Conservation (phyloP, 2,329 filamentous ascomycete species). For the Cercospora citrullina region DNA sequence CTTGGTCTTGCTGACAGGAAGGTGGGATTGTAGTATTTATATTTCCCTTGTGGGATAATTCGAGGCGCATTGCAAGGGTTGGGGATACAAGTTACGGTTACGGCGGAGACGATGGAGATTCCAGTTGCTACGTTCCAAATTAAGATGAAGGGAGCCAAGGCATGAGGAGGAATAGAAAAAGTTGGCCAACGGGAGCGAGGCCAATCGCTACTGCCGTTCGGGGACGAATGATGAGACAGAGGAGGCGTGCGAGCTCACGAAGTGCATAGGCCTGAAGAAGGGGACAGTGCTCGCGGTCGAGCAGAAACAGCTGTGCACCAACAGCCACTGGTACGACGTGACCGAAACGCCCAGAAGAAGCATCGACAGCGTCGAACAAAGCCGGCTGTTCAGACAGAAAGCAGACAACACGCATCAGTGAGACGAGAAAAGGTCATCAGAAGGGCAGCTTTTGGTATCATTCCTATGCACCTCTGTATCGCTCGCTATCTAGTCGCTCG, state of each 20-base stretch:
- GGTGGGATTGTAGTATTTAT: constrained; percentile 69
- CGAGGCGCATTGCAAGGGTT: constrained; percentile 88
- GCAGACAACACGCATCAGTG: not conserved
- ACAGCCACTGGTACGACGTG: not conserved
- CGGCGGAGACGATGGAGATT: constrained; percentile 84
- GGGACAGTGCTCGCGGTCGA: too few species aligned
- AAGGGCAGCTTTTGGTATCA: constrained; percentile 19
- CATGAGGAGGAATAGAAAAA: constrained; percentile 42
- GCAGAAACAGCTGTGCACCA: not conserved
- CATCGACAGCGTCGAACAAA: not conserved
- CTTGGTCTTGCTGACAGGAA: too few species aligned
- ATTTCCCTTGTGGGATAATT: constrained; percentile 92
- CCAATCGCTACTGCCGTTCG: too few species aligned
- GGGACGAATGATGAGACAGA: too few species aligned
- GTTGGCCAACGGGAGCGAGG: not conserved
- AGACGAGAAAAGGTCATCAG: not conserved
- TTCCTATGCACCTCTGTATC: constrained; percentile 21
- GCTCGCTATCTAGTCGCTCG: constrained; percentile 16
- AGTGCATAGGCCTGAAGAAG: too few species aligned
- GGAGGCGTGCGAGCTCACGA: too few species aligned
- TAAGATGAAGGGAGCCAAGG: constrained; percentile 72
- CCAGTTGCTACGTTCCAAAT: constrained; percentile 94
- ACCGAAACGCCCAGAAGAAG: not conserved
- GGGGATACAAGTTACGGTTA: constrained; percentile 86
- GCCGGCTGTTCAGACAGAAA: not conserved